Evolutionary conservation across 345 rosid genomes (phyloP).

Genomic region (Eutrema japonicum): DNA sequence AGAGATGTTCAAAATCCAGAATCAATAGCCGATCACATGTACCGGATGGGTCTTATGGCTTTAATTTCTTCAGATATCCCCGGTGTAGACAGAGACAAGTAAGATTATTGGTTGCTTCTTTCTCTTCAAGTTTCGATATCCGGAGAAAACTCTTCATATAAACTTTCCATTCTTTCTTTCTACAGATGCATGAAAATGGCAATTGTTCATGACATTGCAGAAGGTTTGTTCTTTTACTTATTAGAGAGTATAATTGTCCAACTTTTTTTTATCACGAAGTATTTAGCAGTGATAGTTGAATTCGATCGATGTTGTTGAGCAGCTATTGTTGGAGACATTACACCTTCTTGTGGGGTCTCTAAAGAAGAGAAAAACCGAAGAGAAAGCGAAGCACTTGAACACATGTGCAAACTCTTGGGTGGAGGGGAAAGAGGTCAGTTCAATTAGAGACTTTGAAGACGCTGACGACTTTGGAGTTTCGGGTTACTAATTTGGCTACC

Average conservation of each 20-base stretch:
- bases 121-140: neutral
- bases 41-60: conserved; percentile 96
- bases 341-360: conserved; percentile 85
- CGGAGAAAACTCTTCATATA: neutral
- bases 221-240: conserved; percentile 53
- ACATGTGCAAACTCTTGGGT: conserved; percentile 92
- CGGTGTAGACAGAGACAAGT: conserved; percentile 86
- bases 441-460: too few species aligned
- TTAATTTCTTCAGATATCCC: conserved; percentile 78
- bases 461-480: too few species aligned
- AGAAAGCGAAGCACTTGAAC: conserved; percentile 83
- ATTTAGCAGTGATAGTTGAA: neutral
- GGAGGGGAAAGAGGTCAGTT: conserved; percentile 72
- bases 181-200: conserved; percentile 96
- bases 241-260: neutral
- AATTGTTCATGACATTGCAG: conserved; percentile 93
- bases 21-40: conserved; percentile 93
- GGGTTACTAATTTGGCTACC: too few species aligned
- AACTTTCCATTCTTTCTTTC: neutral
- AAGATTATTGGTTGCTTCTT: conserved; percentile 20
- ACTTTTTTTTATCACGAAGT: neutral
- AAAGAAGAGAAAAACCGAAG: conserved; percentile 85
- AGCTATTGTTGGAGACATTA: conserved; percentile 98
- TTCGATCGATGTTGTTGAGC: conserved; percentile 37
- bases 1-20: conserved; percentile 79